These are phyloP conservation scores for Austroboletus festivus DNA, from an alignment of 768 basidiomycete genomes.

Conservation along the genomic window DNA sequence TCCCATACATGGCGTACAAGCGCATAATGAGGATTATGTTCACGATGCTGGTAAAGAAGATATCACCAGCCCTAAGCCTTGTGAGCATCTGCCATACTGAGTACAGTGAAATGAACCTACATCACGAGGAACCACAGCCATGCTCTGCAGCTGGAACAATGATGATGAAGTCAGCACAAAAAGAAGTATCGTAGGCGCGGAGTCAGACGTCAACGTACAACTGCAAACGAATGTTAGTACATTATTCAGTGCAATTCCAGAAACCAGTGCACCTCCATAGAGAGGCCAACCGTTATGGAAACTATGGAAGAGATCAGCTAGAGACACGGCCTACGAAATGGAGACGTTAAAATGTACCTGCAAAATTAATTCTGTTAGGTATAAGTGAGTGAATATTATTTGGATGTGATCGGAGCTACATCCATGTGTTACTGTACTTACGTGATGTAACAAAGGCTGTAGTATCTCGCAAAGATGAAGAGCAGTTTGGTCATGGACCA, in stretches of 20 bases:
- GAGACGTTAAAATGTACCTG: background rate
- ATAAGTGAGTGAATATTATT: too few species aligned
- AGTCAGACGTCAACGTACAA: constrained; percentile 2
- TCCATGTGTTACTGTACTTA: background rate
- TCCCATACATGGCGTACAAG: constrained; percentile 2
- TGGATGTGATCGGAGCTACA: background rate
- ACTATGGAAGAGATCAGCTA: background rate
- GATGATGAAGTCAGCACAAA: background rate
- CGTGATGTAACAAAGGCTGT: background rate
- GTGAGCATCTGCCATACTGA: background rate
- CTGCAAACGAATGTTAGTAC: background rate
- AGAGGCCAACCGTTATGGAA: background rate
- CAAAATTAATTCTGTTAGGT: background rate
- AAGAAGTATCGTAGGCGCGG: background rate
- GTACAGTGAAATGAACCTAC: background rate
- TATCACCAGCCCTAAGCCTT: background rate
- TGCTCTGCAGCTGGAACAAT: background rate
- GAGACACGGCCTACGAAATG: background rate
- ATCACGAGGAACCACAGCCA: background rate
- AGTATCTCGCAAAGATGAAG: constrained; percentile 7
- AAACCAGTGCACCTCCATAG: background rate
- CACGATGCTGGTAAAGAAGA: constrained; percentile 3
- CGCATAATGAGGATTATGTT: constrained; percentile 4
- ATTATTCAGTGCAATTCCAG: background rate
- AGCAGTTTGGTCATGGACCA: background rate